These are phyloP conservation scores for Colletotrichum echinochloae DNA, from an alignment of 2,329 filamentous ascomycete species.

Conservation along the genomic window DNA sequence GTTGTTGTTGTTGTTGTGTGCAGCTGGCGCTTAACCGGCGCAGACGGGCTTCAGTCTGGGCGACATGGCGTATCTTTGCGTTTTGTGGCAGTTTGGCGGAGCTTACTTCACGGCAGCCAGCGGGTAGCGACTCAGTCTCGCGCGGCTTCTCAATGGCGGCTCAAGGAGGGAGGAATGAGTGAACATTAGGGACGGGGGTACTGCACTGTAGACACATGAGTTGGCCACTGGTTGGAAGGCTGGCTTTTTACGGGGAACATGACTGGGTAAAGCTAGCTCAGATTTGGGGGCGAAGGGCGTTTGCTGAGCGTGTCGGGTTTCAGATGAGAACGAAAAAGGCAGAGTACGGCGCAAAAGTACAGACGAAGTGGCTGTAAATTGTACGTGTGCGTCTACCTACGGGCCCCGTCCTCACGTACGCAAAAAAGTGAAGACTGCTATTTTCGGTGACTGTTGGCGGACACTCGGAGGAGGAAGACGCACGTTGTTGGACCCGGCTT, in stretches of 20 bases:
- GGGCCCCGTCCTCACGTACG: slow-evolving; percentile 14
- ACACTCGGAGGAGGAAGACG: not conserved
- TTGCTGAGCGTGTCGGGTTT: slow-evolving; percentile 33
- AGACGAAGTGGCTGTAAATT: slow-evolving; percentile 32
- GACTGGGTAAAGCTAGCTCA: slow-evolving; percentile 8
- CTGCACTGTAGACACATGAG: slow-evolving; percentile 5
- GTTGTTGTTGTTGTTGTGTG: slow-evolving; percentile 1
- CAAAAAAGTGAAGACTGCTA: slow-evolving; percentile 7
- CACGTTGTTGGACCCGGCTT: slow-evolving; percentile 17
- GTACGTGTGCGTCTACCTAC: slow-evolving; percentile 15
- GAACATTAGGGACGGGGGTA: slow-evolving; percentile 3
- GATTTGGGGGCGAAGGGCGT: slow-evolving; percentile 6
- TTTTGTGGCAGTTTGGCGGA: slow-evolving; percentile 18
- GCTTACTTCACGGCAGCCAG: not conserved
- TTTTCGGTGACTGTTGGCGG: slow-evolving; percentile 25
- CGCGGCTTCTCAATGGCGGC: slow-evolving; percentile 19
- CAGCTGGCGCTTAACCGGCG: slow-evolving; percentile 5
- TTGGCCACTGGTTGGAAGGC: slow-evolving; percentile 8
- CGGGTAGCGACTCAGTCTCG: slow-evolving; percentile 6
- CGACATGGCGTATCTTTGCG: slow-evolving; percentile 18
- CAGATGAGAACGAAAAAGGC: slow-evolving; percentile 31
- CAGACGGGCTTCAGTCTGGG: slow-evolving; percentile 12
- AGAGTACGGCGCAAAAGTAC: slow-evolving; percentile 26
- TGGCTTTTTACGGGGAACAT: slow-evolving; percentile 39
- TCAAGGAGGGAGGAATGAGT: not conserved